Conservation (phyloP, 768 basidiomycete species). For the Mycena alexandri region DNA sequence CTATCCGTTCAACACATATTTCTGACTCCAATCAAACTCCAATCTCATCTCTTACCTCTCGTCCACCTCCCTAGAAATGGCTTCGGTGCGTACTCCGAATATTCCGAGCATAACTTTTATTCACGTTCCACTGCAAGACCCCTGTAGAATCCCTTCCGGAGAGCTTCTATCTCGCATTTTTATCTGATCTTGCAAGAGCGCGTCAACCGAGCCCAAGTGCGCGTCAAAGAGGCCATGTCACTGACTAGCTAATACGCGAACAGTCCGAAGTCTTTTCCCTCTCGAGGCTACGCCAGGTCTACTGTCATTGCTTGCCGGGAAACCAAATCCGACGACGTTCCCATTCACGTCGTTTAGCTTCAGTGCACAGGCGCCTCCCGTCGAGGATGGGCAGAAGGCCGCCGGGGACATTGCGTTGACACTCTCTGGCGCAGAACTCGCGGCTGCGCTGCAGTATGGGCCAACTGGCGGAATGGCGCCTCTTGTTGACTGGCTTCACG, state of each 20-base stretch:
- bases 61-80: no score
- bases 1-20: no score
- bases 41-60: no score
- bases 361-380: conserved; percentile 64
- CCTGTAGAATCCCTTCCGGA: conserved; percentile 57
- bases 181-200: conserved; percentile 73
- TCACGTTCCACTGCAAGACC: neutral
- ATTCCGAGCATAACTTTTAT: neutral
- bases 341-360: conserved; percentile 88
- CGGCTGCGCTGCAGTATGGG: conserved; percentile 80
- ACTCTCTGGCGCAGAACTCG: conserved; percentile 71
- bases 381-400: conserved; percentile 35
- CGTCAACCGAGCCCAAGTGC: conserved; percentile 74
- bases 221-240: conserved; percentile 39
- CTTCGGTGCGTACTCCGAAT: no score
- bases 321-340: conserved; percentile 92
- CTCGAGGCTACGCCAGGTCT: conserved; percentile 84
- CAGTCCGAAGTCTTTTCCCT: conserved; percentile 79
- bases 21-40: no score
- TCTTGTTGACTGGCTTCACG: conserved; percentile 77
- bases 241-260: conserved; percentile 23
- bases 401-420: conserved; percentile 61
- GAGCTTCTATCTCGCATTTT: conserved; percentile 68
- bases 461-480: conserved; percentile 76
- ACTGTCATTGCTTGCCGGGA: conserved; percentile 89